Evolutionary conservation across 2,329 filamentous ascomycete genomes (phyloP).

Genomic region (Pestalotiopsis fici): DNA sequence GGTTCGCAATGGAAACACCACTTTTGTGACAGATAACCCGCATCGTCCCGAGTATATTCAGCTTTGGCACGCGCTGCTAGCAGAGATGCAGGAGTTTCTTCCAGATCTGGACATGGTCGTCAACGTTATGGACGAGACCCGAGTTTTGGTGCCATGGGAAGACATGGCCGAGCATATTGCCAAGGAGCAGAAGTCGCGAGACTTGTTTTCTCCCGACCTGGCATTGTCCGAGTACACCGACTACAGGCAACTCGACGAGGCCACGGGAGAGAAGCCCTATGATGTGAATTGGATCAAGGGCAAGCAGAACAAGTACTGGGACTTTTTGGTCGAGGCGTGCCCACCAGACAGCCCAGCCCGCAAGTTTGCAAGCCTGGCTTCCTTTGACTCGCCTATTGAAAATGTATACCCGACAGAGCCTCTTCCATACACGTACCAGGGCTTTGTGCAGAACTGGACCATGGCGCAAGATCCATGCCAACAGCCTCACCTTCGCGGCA

Average conservation of each 20-base stretch:
- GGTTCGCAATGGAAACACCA: conserved; percentile 45
- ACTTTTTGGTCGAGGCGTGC: conserved; percentile 57
- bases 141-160: conserved; percentile 62
- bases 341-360: conserved; percentile 53
- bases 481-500: conserved; percentile 50
- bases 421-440: conserved; percentile 38
- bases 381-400: conserved; percentile 20
- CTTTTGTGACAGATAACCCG: conserved; percentile 34
- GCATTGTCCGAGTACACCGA: conserved; percentile 46
- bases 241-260: conserved; percentile 36
- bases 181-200: conserved; percentile 45
- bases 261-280: conserved; percentile 27
- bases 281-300: conserved; percentile 50
- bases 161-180: conserved; percentile 48
- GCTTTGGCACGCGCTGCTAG: conserved; percentile 50
- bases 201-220: conserved; percentile 41
- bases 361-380: conserved; percentile 26
- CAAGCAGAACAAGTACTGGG: conserved; percentile 54
- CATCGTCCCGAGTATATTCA: conserved; percentile 44
- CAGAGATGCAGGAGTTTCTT: conserved; percentile 51
- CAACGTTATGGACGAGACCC: conserved; percentile 65
- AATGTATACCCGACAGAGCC: conserved; percentile 17
- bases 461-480: conserved; percentile 59
- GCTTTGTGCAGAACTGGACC: conserved; percentile 60
- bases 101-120: conserved; percentile 69